Evolutionary conservation across 2,329 filamentous ascomycete genomes (phyloP), one percentile per base, ranked within the genome.

Genomic region (Fusarium sp.): DNA sequence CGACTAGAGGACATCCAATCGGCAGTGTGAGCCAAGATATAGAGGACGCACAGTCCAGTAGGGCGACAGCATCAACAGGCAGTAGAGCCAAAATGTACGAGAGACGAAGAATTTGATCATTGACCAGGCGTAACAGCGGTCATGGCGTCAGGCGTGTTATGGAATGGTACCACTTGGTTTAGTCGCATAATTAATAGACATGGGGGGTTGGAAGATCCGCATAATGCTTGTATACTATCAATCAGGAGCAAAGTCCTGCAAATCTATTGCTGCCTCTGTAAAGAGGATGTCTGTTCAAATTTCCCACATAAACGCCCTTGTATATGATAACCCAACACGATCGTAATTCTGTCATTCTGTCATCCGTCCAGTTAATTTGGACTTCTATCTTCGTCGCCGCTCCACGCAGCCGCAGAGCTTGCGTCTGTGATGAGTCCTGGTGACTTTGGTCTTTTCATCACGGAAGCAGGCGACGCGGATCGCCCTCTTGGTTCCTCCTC

Each of bases 1-100:
- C 62, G 88, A 90, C 59, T 89, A 75, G 72, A 58, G 43, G 55
- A 45, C 52, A 34, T 58, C 44, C 45, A 40, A 51, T 68, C 47
- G 52, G 56, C 46, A 46, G 12, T 57, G 62, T 47, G 63, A 62
- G 66, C 64, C 43, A 66, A 50, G 27, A 14, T 34, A 18, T 44
- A 38, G n/a, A 32, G 22, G 68, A 46, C 27, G 57, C 38, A 50
- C 32, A 25, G 54, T 53, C 44, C 43, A 44, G 22, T 27, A 32
- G n/a, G 22, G 30, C 25, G 24, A 47, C 30, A 40, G 42, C 42
- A 44, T 50, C 59, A 32, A 29, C 22, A n/a, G 25, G 25, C 51
- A 58, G 54, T 50, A 60, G 52, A 52, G 51, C 59, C 59, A 52
- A 44, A 57, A 59, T 76, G 65, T 76, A 76, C 66, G 74, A 76